These are phyloP conservation scores for Boletus speciosus DNA, from an alignment of 768 basidiomycete genomes.

Conservation along the genomic window DNA sequence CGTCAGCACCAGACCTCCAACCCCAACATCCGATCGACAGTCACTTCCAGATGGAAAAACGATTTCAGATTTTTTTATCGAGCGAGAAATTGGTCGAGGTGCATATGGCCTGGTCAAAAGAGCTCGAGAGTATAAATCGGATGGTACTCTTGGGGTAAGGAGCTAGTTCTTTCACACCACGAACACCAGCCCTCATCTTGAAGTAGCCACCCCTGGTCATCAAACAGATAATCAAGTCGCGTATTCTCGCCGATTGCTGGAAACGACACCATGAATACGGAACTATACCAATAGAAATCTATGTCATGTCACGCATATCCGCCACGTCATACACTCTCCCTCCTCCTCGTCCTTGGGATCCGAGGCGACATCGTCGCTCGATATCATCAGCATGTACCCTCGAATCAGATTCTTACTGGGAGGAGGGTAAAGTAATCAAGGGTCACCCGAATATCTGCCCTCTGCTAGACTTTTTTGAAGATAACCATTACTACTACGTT, in stretches of 20 bases:
- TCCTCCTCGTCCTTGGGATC: constrained; percentile 79
- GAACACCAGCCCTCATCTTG: constrained; percentile 6
- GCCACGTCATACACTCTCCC: constrained; percentile 78
- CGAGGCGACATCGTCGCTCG: constrained; percentile 43
- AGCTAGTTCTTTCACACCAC: constrained; percentile 7
- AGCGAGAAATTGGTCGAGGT: constrained; percentile 87
- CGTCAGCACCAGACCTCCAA: constrained; percentile 60
- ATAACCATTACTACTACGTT: constrained; percentile 93
- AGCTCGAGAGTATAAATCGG: constrained; percentile 69
- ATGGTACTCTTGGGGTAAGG: constrained; percentile 83
- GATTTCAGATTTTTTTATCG: constrained; percentile 83
- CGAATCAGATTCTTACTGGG: constrained; percentile 46
- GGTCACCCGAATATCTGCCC: constrained; percentile 97
- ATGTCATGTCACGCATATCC: constrained; percentile 88
- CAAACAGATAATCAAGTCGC: constrained; percentile 97
- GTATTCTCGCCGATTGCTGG: constrained; percentile 99
- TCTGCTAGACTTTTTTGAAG: constrained; percentile 95
- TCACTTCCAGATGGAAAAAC: constrained; percentile 55
- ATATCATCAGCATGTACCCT: constrained; percentile 15
- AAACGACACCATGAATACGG: constrained; percentile 93
- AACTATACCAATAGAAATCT: constrained; percentile 97
- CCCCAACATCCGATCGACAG: constrained; percentile 40
- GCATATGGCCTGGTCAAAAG: constrained; percentile 95
- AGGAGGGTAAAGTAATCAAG: constrained; percentile 66
- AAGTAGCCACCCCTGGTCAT: constrained; percentile 83